Percentiles rank a stretch among this genome's conserved stretches.
These are phyloP conservation scores for Trichoderma asperellum DNA, from an alignment of 2,329 filamentous ascomycete species.

Conservation along the genomic window DNA sequence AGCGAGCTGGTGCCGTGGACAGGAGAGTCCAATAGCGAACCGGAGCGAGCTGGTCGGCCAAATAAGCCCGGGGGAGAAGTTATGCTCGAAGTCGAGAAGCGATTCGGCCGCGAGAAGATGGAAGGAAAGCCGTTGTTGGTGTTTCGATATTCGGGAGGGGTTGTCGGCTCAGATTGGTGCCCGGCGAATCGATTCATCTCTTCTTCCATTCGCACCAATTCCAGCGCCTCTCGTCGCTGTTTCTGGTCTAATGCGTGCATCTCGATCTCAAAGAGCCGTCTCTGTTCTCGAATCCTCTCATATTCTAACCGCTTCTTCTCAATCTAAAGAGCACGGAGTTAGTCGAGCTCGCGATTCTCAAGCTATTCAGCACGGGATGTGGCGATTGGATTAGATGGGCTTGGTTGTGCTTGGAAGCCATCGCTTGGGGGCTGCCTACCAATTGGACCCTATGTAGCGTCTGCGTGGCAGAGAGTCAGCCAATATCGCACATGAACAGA, in stretches of 20 bases:
- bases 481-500: slow-evolving; percentile 23
- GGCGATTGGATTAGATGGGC: slow-evolving; percentile 10
- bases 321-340: slow-evolving; percentile 59
- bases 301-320: slow-evolving; percentile 94
- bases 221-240: slow-evolving; percentile 79
- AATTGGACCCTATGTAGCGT: slow-evolving; percentile 75
- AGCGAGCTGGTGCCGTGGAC: slow-evolving; percentile 65
- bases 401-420: slow-evolving; percentile 4
- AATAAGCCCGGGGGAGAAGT: slow-evolving; percentile 78
- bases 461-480: slow-evolving; percentile 43
- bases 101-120: slow-evolving; percentile 80
- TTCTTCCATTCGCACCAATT: slow-evolving; percentile 82
- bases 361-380: neutral
- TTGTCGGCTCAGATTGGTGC: slow-evolving; percentile 92
- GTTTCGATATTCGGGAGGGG: slow-evolving; percentile 89
- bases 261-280: slow-evolving; percentile 86
- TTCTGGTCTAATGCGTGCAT: slow-evolving; percentile 89
- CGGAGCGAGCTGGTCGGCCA: slow-evolving; percentile 73
- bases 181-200: slow-evolving; percentile 69
- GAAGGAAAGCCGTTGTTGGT: slow-evolving; percentile 70
- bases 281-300: slow-evolving; percentile 87
- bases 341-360: neutral
- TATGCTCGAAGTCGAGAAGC: slow-evolving; percentile 87
- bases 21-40: slow-evolving; percentile 80
- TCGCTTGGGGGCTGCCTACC: slow-evolving; percentile 55